phyloP scores from a whole-genome alignment of 208 protist species.

The Tritrichomonas foetus region DNA sequence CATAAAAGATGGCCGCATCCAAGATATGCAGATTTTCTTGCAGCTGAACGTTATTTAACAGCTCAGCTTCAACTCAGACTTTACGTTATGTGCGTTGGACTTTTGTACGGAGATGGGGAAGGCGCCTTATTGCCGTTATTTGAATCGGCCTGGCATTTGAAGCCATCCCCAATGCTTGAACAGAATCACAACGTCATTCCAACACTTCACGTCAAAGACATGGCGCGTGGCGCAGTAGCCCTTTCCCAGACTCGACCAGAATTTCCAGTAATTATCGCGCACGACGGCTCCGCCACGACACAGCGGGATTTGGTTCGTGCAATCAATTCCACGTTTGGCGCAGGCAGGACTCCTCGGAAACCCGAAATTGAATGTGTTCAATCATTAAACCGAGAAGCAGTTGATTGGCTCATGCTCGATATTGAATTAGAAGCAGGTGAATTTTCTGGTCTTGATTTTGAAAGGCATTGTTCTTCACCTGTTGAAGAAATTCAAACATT shows the following conservation, averaged over 20 bases:
- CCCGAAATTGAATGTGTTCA: not conserved
- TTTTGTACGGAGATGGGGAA: conserved; percentile 35
- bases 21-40: conserved; percentile 12
- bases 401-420: conserved; percentile 22
- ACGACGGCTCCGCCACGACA: not conserved
- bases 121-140: not conserved
- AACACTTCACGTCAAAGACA: not conserved
- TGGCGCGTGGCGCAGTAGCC: conserved; percentile 4
- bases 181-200: conserved; percentile 22
- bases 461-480: not conserved
- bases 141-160: not conserved
- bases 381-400: not conserved
- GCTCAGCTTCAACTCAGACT: not conserved
- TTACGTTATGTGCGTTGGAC: conserved; percentile 13
- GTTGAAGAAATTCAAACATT: conserved; percentile 25
- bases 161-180: not conserved
- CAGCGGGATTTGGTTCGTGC: not conserved
- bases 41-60: conserved; percentile 25
- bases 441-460: not conserved
- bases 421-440: conserved; percentile 26
- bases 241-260: not conserved
- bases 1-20: conserved; percentile 18
- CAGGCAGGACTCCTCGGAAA: not conserved
- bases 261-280: conserved; percentile 18
- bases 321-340: not conserved